Base-by-base conservation (phyloP, 2,329 filamentous ascomycete genomes). In the Escovopsis sp. region DNA sequence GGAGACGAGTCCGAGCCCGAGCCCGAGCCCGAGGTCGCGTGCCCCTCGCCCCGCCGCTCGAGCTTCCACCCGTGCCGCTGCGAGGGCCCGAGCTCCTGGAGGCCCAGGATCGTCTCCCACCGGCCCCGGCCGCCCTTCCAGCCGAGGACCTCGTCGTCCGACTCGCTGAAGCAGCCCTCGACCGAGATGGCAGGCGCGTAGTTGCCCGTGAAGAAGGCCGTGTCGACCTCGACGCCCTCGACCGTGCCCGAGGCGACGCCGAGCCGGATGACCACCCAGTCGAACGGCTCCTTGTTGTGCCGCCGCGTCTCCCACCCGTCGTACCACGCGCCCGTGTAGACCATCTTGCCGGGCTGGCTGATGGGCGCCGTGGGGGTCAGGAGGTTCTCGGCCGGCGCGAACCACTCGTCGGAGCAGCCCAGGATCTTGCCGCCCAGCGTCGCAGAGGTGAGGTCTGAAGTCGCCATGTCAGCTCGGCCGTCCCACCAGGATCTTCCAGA, bases 181-280 rank as follows among this genome's bases (percentile, higher is more conserved):
- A 91, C 80, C 0, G 79, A 84, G 53, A 88, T 76, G 48, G 79
- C 80, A 1, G 84, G 84, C 7, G 84, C 84, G 55, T 89, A 80
- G 63, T 89, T 89, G 45, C 84, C 84, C 45, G 73, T 78, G 69
- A 89, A 91, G 65, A 79, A 84, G 39, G 81, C 76, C 3, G 84
- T 89, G 62, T 89, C 83, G 48, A 89, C 71, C 62, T 89, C 84
- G 38, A 88, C 66, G 13, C 84, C 84, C 45, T 74, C 71, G 25
- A 89, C 73, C 13, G 70, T 79, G 37, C 83, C 84, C 2, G 79
- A 84, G 9, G 81, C 73, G 32, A 82, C 78, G 38, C 78, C 78
- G 6, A 82, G 66, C 42, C 76, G 71, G 46, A 81, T 70, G 45
- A 81, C 65, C 15, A 78, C 77, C 68, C 76, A 82, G 63, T 82